Evolutionary conservation across 345 rosid species (phyloP).

Genomic region (Moricandia arvensis): DNA sequence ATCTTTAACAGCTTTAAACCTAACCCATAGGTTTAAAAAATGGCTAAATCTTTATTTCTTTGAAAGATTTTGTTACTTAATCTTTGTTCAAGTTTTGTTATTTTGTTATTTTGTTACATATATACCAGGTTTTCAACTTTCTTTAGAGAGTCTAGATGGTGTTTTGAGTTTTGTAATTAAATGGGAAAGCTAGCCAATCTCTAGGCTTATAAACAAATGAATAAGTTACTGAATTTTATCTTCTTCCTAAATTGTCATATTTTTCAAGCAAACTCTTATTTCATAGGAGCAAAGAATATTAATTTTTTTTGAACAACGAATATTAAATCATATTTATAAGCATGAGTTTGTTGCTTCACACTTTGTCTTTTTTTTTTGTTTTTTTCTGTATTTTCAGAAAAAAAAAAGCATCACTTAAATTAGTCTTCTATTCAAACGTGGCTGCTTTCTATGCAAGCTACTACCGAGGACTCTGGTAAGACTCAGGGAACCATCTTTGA

Average conservation of each 20-base stretch:
- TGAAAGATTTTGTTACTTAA: background rate
- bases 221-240: background rate
- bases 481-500: slow-evolving; percentile 69
- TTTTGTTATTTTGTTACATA: background rate
- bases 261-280: background rate
- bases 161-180: background rate
- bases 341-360: slow-evolving; percentile 34
- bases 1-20: background rate
- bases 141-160: background rate
- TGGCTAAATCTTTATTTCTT: background rate
- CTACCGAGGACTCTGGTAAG: slow-evolving; percentile 50
- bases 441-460: slow-evolving; percentile 23
- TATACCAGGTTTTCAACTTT: no score
- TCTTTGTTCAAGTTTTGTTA: no score
- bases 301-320: slow-evolving; percentile 29
- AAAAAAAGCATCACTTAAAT: slow-evolving; percentile 20
- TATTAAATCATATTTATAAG: slow-evolving; percentile 21
- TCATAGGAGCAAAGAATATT: slow-evolving; percentile 22
- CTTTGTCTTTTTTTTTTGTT: background rate
- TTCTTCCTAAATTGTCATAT: background rate
- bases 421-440: background rate
- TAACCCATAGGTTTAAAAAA: background rate
- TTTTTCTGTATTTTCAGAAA: slow-evolving; percentile 11
- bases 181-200: background rate
- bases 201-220: background rate